Evolutionary conservation across 805 yeast genomes (phyloP), one percentile per base, ranked within the genome.

Genomic region (Metschnikowia reukaufii): DNA sequence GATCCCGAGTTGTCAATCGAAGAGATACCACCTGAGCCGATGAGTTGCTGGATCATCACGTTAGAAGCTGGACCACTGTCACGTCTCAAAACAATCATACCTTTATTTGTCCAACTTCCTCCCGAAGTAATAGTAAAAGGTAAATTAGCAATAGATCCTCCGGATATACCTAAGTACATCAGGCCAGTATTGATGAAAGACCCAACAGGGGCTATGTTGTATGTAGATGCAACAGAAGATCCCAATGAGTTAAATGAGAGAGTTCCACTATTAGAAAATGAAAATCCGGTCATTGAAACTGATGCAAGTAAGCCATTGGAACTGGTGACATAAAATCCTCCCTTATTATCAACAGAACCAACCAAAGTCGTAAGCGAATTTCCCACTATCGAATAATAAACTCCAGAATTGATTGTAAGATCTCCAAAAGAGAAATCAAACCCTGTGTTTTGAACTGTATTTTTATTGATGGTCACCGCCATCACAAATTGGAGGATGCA

Each of bases 1-100:
- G 59, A 54, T 46, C 68, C 68, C 27, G 54, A 44, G 44, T 64
- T 64, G 30, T 50, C 55, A 29, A 63, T 58, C 23, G 53, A 30
- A 5, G 39, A n/a, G 17, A 46, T 15, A 12, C 36, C 41, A 9
- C 21, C 16, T 6, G 38, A 16, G 8, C 36, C 36, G 19, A n/a
- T n/a, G n/a, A n/a, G n/a, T n/a, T n/a, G n/a, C n/a, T n/a, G n/a
- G n/a, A n/a, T n/a, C n/a, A n/a, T n/a, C n/a, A n/a, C n/a, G n/a
- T n/a, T n/a, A n/a, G 35, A 19, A 15, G 16, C 41, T 16, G 20
- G 39, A 16, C 47, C 47, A 10, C 41, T 17, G 10, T n/a, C n/a
- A 6, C 19, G 29, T 13, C 19, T 18, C 16, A 47, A 36, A 17
- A 35, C 38, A 52, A 48, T 41, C 40, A 42, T 18, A 12, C 52